Percentiles rank a stretch among this genome's conserved stretches.
Evolutionary conservation across 1,284 basidiomycete species (phyloP).

Genomic region (Exobasidium rhododendri): DNA sequence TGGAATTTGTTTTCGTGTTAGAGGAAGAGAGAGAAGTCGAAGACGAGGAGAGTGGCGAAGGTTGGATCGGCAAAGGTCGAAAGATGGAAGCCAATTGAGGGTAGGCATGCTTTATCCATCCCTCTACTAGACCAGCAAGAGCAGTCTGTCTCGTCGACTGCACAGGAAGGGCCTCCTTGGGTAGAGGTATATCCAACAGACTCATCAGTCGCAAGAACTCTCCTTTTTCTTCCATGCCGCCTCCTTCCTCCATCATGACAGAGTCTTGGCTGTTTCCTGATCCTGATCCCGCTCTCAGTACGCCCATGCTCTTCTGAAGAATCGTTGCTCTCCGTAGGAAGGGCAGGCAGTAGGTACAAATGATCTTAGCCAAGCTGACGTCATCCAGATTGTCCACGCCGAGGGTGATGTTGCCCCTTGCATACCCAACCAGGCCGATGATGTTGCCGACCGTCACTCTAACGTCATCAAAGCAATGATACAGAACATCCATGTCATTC

Average conservation of each 20-base stretch:
- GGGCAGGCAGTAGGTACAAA: slow-evolving; percentile 85
- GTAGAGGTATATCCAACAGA: slow-evolving; percentile 39
- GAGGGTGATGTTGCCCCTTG: slow-evolving; percentile 52
- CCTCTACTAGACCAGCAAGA: slow-evolving; percentile 49
- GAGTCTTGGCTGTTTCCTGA: not conserved
- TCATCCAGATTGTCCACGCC: slow-evolving; percentile 52
- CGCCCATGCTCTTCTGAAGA: slow-evolving; percentile 68
- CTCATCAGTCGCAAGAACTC: slow-evolving; percentile 45
- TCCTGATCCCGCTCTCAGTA: not conserved
- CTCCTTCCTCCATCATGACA: not conserved
- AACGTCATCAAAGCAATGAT: slow-evolving; percentile 46
- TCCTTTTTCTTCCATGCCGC: not conserved
- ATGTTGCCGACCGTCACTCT: slow-evolving; percentile 52
- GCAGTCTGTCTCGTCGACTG: slow-evolving; percentile 45
- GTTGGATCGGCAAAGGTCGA: slow-evolving; percentile 48
- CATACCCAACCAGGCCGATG: slow-evolving; percentile 51
- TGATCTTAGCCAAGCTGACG: slow-evolving; percentile 68
- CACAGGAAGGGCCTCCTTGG: slow-evolving; percentile 39
- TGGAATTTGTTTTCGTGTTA: not conserved
- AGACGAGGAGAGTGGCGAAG: slow-evolving; percentile 25
- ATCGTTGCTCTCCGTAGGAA: slow-evolving; percentile 89
- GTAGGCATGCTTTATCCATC: slow-evolving; percentile 54
- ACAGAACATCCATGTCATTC: slow-evolving; percentile 25
- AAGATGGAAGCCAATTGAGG: slow-evolving; percentile 49
- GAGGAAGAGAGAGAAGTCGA: slow-evolving; percentile 9